Conservation (phyloP, 2,329 filamentous ascomycete genomes). For the Thielaviopsis euricoi region DNA sequence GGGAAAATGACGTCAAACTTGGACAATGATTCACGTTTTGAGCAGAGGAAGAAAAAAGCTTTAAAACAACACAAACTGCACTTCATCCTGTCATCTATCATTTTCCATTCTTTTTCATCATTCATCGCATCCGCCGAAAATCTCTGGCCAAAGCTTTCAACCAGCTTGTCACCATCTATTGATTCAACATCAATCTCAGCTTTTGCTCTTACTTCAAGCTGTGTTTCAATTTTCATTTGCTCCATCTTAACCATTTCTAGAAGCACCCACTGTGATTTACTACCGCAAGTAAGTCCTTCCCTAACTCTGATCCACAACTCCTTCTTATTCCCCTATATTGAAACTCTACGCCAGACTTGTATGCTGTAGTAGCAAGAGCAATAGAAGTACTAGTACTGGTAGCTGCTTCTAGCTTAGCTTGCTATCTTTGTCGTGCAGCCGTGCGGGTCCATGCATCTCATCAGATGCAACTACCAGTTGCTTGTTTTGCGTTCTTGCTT, state of each 20-base stretch:
- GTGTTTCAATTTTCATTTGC: background rate
- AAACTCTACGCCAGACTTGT: no score
- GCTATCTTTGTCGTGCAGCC: background rate
- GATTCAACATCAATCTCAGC: background rate
- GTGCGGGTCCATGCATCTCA: background rate
- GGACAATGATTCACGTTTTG: background rate
- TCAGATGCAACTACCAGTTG: background rate
- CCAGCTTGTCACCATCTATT: background rate
- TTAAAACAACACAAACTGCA: background rate
- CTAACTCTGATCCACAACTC: no score
- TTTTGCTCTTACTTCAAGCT: background rate
- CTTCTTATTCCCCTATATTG: no score
- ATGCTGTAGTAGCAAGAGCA: no score
- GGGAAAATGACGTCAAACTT: background rate
- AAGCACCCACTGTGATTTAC: no score
- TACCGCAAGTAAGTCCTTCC: no score
- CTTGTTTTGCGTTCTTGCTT: background rate
- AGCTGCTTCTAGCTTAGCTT: background rate
- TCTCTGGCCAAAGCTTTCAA: background rate
- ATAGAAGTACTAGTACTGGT: no score
- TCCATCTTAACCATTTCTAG: no score
- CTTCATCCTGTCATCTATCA: background rate
- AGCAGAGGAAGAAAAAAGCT: background rate
- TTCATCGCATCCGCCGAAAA: background rate
- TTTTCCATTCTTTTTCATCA: background rate